phyloP scores from a whole-genome alignment of 176 grass and related monocot genomes.

The Rhynchospora pubera region DNA sequence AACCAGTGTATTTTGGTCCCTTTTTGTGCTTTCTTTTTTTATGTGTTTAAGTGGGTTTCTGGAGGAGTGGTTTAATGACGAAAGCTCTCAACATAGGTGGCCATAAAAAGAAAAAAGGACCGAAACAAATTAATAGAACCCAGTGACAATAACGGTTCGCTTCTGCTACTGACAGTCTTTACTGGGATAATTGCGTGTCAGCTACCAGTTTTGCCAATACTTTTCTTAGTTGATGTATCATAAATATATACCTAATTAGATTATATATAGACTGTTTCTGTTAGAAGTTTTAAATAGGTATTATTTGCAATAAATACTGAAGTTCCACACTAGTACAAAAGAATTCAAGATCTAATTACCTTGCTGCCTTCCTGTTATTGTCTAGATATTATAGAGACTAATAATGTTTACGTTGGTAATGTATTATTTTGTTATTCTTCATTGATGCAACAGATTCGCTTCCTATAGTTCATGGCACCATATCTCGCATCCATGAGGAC shows the following conservation, averaged over 20 bases:
- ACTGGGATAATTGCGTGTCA: neutral
- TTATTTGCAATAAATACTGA: neutral
- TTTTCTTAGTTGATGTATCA: neutral
- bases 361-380: neutral
- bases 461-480: slow-evolving; percentile 17
- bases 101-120: neutral
- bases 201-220: neutral
- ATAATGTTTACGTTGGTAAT: neutral
- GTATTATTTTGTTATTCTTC: neutral
- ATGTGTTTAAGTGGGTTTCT: neutral
- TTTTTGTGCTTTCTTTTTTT: neutral
- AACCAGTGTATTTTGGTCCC: neutral
- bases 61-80: neutral
- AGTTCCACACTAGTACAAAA: neutral
- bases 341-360: neutral
- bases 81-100: neutral
- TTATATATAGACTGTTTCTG: neutral
- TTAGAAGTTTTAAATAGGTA: neutral
- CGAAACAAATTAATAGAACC: neutral
- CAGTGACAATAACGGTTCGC: neutral
- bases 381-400: neutral
- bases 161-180: too few species aligned
- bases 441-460: slow-evolving; percentile 31
- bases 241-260: neutral
- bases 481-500: slow-evolving; percentile 8